Conservation (phyloP, 208 protist genomes). For the Trypanosoma congolense region DNA sequence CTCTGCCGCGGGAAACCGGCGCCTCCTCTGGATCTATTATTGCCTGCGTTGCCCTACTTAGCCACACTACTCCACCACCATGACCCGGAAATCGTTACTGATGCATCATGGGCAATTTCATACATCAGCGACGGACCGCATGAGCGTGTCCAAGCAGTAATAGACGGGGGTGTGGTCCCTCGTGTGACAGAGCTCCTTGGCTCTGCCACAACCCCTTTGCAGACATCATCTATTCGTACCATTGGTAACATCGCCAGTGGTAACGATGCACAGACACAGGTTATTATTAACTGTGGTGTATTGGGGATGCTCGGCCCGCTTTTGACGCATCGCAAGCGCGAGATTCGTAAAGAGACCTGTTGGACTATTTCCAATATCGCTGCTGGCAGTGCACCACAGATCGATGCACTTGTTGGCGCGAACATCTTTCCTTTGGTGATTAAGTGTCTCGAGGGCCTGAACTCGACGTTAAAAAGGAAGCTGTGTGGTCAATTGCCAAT, state of each 20-base stretch:
- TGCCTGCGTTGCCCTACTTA: conserved; percentile 86
- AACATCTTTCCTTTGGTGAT: conserved; percentile 92
- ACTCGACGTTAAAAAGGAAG: conserved; percentile 97
- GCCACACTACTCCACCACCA: conserved; percentile 71
- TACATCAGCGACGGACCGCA: conserved; percentile 95
- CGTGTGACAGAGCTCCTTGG: conserved; percentile 93
- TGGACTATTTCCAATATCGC: conserved; percentile 99
- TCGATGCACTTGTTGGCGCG: conserved; percentile 88
- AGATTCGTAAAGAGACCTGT: conserved; percentile 97
- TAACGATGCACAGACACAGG: conserved; percentile 94
- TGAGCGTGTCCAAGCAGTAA: conserved; percentile 93
- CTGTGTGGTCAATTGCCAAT: conserved; percentile 97
- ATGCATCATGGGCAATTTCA: conserved; percentile 96
- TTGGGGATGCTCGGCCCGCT: conserved; percentile 77
- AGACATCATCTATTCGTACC: conserved; percentile 95
- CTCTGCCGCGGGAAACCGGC: conserved; percentile 96
- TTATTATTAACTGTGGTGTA: conserved; percentile 90
- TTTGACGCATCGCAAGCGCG: conserved; percentile 75
- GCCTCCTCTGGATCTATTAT: conserved; percentile 70
- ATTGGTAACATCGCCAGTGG: conserved; percentile 99
- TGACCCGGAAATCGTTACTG: conserved; percentile 94
- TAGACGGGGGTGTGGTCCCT: conserved; percentile 85
- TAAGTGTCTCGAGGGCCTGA: conserved; percentile 80
- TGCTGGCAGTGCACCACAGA: conserved; percentile 93
- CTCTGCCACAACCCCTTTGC: conserved; percentile 53